phyloP scores from a whole-genome alignment of 202 grass and related monocot genomes.

The Saccharum hybrid region DNA sequence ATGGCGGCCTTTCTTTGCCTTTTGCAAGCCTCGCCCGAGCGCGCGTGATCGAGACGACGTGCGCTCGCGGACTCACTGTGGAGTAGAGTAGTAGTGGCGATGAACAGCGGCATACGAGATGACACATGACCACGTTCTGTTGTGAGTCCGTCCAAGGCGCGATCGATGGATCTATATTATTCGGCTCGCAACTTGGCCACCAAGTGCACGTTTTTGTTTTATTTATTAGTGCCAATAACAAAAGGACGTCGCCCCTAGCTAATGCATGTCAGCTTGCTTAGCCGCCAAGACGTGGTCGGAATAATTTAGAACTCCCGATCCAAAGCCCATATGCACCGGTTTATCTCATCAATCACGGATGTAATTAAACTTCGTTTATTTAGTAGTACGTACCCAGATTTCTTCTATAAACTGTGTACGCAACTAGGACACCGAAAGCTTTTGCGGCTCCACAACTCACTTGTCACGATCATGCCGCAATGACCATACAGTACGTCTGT shows the following conservation, averaged over 20 bases:
- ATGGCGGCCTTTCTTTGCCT: neutral
- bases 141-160: neutral
- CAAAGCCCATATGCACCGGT: neutral
- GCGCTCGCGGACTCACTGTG: neutral
- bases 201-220: constrained; percentile 2
- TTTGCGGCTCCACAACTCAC: no score
- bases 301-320: neutral
- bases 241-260: neutral
- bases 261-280: neutral
- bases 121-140: neutral
- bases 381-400: neutral
- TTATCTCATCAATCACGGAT: neutral
- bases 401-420: neutral
- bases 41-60: no score
- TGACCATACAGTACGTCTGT: no score
- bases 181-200: constrained; percentile 27
- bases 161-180: neutral
- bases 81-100: neutral
- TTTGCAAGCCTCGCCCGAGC: no score
- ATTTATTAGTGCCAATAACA: neutral
- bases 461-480: neutral
- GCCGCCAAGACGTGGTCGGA: neutral
- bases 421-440: no score
- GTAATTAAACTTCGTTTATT: neutral
- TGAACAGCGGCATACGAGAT: constrained; percentile 2